Percentiles rank a stretch among this genome's conserved stretches.
Conservation (phyloP, 2,329 filamentous ascomycete genomes). For the Trichoderma cornu-damae region DNA sequence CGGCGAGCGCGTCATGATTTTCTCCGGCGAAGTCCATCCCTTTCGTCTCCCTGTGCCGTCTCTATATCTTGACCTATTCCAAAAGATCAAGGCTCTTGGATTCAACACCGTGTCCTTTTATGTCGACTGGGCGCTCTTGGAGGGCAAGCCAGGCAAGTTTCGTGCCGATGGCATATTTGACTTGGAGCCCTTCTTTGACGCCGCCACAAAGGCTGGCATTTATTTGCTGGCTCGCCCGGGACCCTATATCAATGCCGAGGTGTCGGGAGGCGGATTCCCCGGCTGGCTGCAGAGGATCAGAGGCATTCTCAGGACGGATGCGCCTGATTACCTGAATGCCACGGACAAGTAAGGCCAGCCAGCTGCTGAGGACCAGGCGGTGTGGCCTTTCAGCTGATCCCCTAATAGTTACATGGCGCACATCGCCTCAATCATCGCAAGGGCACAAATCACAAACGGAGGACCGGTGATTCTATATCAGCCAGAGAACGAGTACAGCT, state of each 20-base stretch:
- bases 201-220: slow-evolving; percentile 66
- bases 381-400: slow-evolving; percentile 12
- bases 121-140: slow-evolving; percentile 70
- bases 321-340: slow-evolving; percentile 57
- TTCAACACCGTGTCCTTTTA: slow-evolving; percentile 80
- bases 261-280: slow-evolving; percentile 70
- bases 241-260: slow-evolving; percentile 76
- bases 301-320: slow-evolving; percentile 58
- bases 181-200: slow-evolving; percentile 69
- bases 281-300: slow-evolving; percentile 71
- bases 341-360: slow-evolving; percentile 52
- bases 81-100: slow-evolving; percentile 76
- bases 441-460: slow-evolving; percentile 75
- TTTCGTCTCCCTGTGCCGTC: slow-evolving; percentile 48
- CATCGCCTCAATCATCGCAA: slow-evolving; percentile 62
- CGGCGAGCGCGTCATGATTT: slow-evolving; percentile 66
- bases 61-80: slow-evolving; percentile 64
- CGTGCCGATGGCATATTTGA: slow-evolving; percentile 66
- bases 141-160: slow-evolving; percentile 67
- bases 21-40: slow-evolving; percentile 69
- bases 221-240: slow-evolving; percentile 70
- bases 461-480: slow-evolving; percentile 75
- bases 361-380: neutral
- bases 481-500: slow-evolving; percentile 75
- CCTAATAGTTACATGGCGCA: slow-evolving; percentile 51